phyloP scores from a whole-genome alignment of 1,284 basidiomycete species.

The Athelia psychrophila region DNA sequence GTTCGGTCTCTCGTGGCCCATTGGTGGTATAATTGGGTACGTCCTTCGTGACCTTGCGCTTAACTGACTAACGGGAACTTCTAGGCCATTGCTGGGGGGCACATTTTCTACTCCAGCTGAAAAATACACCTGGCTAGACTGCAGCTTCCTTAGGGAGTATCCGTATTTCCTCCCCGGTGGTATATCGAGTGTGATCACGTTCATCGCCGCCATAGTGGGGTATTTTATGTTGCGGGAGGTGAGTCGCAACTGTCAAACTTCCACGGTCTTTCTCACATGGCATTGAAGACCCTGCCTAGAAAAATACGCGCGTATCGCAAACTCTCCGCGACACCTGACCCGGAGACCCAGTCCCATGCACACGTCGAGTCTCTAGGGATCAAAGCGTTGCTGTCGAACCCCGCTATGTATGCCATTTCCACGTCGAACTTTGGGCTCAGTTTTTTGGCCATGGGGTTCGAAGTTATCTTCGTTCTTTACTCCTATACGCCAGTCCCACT shows the following conservation, averaged over 20 bases:
- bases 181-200: conserved; percentile 38
- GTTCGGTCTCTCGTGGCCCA: conserved; percentile 59
- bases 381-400: conserved; percentile 41
- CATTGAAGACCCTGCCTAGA: conserved; percentile 39
- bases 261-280: conserved; percentile 6
- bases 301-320: conserved; percentile 27
- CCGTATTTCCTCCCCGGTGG: conserved; percentile 64
- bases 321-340: neutral
- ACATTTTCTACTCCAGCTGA: conserved; percentile 54
- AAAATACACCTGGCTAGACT: conserved; percentile 49
- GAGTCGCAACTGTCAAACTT: conserved; percentile 6
- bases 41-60: conserved; percentile 9
- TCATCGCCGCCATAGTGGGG: conserved; percentile 40
- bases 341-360: neutral
- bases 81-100: conserved; percentile 60
- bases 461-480: conserved; percentile 66
- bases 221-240: conserved; percentile 58
- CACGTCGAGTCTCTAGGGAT: conserved; percentile 24
- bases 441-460: conserved; percentile 59
- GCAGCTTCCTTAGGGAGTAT: conserved; percentile 41
- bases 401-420: conserved; percentile 50
- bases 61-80: neutral
- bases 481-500: conserved; percentile 55
- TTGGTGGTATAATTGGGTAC: conserved; percentile 61
- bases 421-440: conserved; percentile 52